Percentiles rank a stretch among this genome's conserved stretches.
Evolutionary conservation across 164 flowering plant genomes (phyloP).

Genomic region (Dillenia turbinata): DNA sequence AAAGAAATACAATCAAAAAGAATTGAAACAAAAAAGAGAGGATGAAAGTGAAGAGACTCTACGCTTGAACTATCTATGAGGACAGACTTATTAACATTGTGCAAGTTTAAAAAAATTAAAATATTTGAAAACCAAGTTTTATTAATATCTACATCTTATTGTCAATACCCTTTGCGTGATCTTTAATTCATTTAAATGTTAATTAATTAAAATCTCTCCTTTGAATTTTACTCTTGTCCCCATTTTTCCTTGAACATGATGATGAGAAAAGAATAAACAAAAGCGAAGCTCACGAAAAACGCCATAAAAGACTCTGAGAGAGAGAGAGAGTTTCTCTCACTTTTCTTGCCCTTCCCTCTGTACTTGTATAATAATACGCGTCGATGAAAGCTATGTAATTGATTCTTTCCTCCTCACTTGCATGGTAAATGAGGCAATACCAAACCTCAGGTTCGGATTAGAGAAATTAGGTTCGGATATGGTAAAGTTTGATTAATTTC

Average conservation of each 20-base stretch:
- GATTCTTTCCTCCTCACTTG: not conserved
- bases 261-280: conserved; percentile 5
- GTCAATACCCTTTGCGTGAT: not conserved
- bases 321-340: no score
- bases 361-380: no score
- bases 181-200: no score
- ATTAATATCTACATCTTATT: not conserved
- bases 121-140: no score
- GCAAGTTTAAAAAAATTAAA: no score
- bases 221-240: not conserved
- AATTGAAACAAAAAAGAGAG: no score
- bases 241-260: conserved; percentile 8
- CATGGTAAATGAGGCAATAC: not conserved
- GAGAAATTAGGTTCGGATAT: not conserved
- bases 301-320: not conserved
- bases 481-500: no score
- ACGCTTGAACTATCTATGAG: no score
- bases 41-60: no score
- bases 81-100: no score
- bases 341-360: not conserved
- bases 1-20: no score
- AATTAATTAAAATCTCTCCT: no score
- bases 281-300: conserved; percentile 7
- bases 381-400: conserved; percentile 4
- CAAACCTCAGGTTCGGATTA: not conserved